Conservation (phyloP, 331 rosid genomes). For the Rosa hybrid region DNA sequence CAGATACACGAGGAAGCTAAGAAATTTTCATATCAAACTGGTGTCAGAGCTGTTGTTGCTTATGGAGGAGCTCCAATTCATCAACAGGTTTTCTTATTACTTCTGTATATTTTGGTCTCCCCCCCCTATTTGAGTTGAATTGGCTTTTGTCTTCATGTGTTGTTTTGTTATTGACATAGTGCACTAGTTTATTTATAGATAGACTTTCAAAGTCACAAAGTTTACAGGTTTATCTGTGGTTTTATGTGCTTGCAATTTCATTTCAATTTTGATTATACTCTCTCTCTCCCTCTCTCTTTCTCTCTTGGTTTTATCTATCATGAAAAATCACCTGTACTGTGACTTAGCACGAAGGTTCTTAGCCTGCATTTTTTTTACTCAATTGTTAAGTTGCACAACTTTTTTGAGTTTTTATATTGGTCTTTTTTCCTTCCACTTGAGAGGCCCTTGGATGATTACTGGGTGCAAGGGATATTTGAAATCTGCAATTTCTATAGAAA, state of each 20-base stretch:
- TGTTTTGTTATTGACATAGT: not conserved
- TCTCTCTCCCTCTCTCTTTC: not conserved
- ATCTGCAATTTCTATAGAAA: too few species aligned
- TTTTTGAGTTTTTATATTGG: not conserved
- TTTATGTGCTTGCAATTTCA: not conserved
- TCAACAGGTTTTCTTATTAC: slow-evolving; percentile 56
- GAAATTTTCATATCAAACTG: slow-evolving; percentile 79
- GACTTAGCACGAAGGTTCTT: not conserved
- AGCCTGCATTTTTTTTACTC: too few species aligned
- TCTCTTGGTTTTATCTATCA: not conserved
- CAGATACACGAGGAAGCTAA: slow-evolving; percentile 89
- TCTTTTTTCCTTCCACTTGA: not conserved
- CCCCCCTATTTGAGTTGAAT: not conserved
- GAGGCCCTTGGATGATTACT: not conserved
- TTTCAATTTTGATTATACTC: not conserved
- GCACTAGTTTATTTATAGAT: not conserved
- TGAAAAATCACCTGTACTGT: not conserved
- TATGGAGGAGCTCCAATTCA: slow-evolving; percentile 89
- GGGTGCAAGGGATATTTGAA: not conserved
- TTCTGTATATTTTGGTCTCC: not conserved
- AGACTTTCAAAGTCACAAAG: not conserved
- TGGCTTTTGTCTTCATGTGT: slow-evolving; percentile 11
- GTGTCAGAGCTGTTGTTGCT: slow-evolving; percentile 88
- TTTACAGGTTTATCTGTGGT: not conserved
- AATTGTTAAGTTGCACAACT: not conserved